Evolutionary conservation across 176 grass and related monocot species (phyloP).

Genomic region (Aegilops longissima): DNA sequence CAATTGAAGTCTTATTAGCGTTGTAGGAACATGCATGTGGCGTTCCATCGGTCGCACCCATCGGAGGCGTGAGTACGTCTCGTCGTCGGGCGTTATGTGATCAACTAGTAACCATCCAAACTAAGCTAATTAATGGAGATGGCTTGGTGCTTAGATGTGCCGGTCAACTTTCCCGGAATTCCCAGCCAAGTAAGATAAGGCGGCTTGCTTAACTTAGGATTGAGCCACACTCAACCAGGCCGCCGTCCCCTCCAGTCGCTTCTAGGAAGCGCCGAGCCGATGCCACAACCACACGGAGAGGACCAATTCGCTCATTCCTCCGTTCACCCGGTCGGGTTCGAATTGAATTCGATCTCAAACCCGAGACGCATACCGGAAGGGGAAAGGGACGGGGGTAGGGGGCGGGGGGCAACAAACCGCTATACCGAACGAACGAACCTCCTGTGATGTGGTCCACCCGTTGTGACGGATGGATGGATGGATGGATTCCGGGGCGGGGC

Average conservation of each 20-base stretch:
- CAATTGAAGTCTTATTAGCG: not conserved
- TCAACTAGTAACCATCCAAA: not conserved
- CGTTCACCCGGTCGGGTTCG: not conserved
- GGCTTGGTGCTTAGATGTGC: not conserved
- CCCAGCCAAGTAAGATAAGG: constrained; percentile 25
- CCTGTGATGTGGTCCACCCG: constrained; percentile 17
- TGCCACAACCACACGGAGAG: not conserved
- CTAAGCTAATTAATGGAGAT: not conserved
- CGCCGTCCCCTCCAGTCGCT: constrained; percentile 7
- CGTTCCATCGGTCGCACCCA: not conserved
- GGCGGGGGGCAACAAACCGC: constrained; percentile 22
- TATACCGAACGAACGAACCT: constrained; percentile 32
- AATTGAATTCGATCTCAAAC: not conserved
- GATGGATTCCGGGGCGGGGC: not conserved
- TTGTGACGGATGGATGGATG: not conserved
- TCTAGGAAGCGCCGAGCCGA: constrained; percentile 19
- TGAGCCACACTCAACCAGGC: not conserved
- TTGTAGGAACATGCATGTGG: not conserved
- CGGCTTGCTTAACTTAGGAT: constrained; percentile 14
- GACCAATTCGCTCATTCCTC: not conserved
- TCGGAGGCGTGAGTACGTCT: not conserved
- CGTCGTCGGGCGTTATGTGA: not conserved
- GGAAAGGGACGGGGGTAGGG: constrained; percentile 17
- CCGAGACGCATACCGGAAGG: not conserved
- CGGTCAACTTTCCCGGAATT: constrained; percentile 36